Evolutionary conservation across 2,329 filamentous ascomycete genomes (phyloP), one percentile per base, ranked within the genome.

Genomic region (Ilyonectria destructans): DNA sequence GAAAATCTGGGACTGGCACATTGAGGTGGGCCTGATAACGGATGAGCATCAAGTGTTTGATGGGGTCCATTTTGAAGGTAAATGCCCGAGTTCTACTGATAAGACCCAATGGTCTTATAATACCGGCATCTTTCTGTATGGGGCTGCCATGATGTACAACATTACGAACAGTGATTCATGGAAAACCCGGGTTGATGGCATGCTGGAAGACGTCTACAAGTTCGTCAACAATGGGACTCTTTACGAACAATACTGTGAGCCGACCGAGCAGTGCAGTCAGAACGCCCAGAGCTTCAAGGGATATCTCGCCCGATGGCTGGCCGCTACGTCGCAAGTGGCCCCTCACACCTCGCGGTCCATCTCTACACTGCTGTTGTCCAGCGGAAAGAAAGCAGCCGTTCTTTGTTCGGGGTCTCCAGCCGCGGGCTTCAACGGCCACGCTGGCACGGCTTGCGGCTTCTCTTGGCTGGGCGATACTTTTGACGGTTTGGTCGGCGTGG

Each of bases 231-330:
- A 80, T 26, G 80, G 79, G 57, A 75, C 94, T 77, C 86, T 93
- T 78, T 88, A 85, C 74, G 92, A 95, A 81, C 85, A 85, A 69
- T 87, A 88, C 29, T 95, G 93, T 81, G 92, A 95, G 82, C 80
- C 80, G 8, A 80, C 80, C 66, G 81, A 82, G 63, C 84, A 83
- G 29, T 95, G 93, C 85, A 88, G 93, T 81, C 85, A 85, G 70
- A 92, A 95, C 79, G 91, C 94, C 81, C 87, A 87, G 75, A 90
- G 87, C 55, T 95, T 94, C 88, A 95, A 95, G 82, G 92, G 91
- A 13, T 94, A 93, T 79, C 84, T 94, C 31, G 81, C 89, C 31
- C 90, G 92, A 49, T 95, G 91, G 89, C 80, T 91, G 77, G 85
- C 88, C 1, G 82, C 82, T n/a, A 86, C 88, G 1, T 80, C 85